A percentile compares a stretch with the other conserved stretches of the same genome.
Evolutionary conservation across 306 rosid species (phyloP).

Genomic region (Phaseolus lunatus): DNA sequence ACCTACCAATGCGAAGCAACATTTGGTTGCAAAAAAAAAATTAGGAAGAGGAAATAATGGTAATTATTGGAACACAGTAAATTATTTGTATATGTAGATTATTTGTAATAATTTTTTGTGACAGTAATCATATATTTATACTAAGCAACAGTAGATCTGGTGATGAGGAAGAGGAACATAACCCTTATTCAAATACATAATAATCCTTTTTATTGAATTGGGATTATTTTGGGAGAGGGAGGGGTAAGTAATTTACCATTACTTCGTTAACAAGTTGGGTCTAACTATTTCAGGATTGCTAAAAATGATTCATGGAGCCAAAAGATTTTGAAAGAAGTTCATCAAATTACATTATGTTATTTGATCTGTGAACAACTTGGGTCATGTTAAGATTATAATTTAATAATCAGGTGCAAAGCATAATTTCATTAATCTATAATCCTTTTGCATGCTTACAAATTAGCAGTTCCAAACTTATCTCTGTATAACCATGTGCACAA

Average conservation of each 20-base stretch:
- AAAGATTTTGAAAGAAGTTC: conserved; percentile 18
- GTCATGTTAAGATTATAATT: conserved; percentile 16
- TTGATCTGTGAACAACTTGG: conserved; percentile 34
- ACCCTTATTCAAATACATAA: neutral
- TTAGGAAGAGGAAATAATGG: conserved; percentile 22
- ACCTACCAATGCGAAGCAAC: conserved; percentile 59
- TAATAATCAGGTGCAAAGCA: conserved; percentile 20
- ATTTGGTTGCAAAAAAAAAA: conserved; percentile 27
- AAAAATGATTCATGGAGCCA: neutral
- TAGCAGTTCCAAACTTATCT: conserved; percentile 14
- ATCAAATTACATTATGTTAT: conserved; percentile 33
- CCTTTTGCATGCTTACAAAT: conserved; percentile 13
- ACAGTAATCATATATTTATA: conserved; percentile 15
- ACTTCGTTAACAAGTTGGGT: conserved; percentile 30
- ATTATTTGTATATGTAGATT: conserved; percentile 4
- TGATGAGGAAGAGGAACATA: conserved; percentile 13
- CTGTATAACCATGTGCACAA: conserved; percentile 21
- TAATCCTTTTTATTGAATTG: neutral
- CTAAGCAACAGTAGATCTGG: conserved; percentile 2
- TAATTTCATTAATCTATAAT: conserved; percentile 26
- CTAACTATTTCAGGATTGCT: neutral
- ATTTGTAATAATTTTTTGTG: conserved; percentile 21
- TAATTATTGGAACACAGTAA: conserved; percentile 35
- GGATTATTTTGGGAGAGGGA: conserved; percentile 19
- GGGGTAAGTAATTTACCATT: conserved; percentile 25